Base-by-base conservation (phyloP, 1,284 basidiomycete genomes). In the Entoloma clypeatum region DNA sequence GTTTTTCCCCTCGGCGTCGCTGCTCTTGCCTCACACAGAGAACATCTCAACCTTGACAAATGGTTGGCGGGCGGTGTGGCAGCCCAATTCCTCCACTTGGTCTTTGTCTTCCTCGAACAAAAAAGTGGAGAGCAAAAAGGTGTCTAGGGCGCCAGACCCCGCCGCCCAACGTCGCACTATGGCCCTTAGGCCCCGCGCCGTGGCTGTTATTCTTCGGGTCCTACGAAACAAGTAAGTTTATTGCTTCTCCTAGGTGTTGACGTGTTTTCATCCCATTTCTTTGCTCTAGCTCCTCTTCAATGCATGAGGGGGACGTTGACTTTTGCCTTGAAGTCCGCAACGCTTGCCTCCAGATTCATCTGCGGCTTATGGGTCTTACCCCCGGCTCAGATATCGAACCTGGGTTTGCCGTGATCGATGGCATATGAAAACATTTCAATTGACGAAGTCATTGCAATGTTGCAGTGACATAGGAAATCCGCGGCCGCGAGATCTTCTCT, bases 401-500 rank as follows among this genome's bases (percentile, higher is more conserved):
- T 18, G 95, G 95, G 16, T 86, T 97, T 59, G 74, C 82, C 8
- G 93, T 97, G 19, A 83, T 94, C 58, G 85, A 98, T 99, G 94
- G 99, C 99, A 65, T 89, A 92, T 61, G 88, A 92, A 60, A 80
- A 89, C 53, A 88, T 93, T 45, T 82, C 90, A 49, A 92, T 99
- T 57, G 95, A 98, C 61, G 90, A 95, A 50, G 91, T 99, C 49
- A 87, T 98, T 48, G 67, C 77, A 14, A 82, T 95, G 61, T 79
- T 99, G 27, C 85, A 91, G 64, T 81, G 82, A 36, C 83, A 84
- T 69, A 91, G 93, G 59, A 79, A 79, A 41, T 96, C 94, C 83
- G 86, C 49, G 93, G 98, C 55, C 92, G 94, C 60, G 92, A 99
- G 68, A 81, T 97, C 45, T 97, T 99, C 61, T 96, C 94, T 9